Base-by-base conservation (phyloP, 2,329 filamentous ascomycete species). In the Alternaria consortialis region DNA sequence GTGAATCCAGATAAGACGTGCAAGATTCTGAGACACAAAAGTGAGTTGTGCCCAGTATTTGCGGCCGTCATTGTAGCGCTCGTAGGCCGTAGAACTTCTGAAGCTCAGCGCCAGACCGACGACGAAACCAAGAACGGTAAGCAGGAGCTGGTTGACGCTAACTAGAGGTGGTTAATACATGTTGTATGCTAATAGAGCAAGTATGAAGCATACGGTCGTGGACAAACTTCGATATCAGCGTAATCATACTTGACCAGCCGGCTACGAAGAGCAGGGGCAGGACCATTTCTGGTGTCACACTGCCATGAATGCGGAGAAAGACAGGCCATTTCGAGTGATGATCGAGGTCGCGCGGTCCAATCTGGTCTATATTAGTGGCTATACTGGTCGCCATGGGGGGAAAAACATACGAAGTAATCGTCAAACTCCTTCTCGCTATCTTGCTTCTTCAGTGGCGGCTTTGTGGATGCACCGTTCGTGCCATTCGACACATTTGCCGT, bases 1-100 rank as follows among this genome's bases (percentile, higher is more conserved):
- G 69, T 97, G 91, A 34, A 97, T 84, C 94, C 94, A 97, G 73
- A 95, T 92, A 15, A 92, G 82, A n/a, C 94, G 89, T 4, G 86
- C 84, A 20, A 89, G 78, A 53, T 85, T 87, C 55, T 87, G 85
- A 2, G 84, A 84, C 5, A 81, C 81, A 32, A 88, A 81, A n/a
- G 82, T 81, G 42, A 89, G 75, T 57, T 83, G 80, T 4, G 68
- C 87, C 91, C 68, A 95, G 82, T 75, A 88, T 81, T 81, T 93
- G 84, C 70, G 84, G 80, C 72, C 90, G 63, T 89, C 76, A 84
- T 82, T 77, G 63, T 79, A 79, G 72, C 90, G 86, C 77, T 94
- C 91, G 70, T 93, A 93, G 11, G 91, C 91, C 6, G 91, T 92
- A 2, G 90, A 89, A 68, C 85, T 90, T 62, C 91, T 87, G 79